These are phyloP conservation scores for Aspergillus ellipticus DNA, from an alignment of 495 filamentous ascomycete species.

Conservation along the genomic window DNA sequence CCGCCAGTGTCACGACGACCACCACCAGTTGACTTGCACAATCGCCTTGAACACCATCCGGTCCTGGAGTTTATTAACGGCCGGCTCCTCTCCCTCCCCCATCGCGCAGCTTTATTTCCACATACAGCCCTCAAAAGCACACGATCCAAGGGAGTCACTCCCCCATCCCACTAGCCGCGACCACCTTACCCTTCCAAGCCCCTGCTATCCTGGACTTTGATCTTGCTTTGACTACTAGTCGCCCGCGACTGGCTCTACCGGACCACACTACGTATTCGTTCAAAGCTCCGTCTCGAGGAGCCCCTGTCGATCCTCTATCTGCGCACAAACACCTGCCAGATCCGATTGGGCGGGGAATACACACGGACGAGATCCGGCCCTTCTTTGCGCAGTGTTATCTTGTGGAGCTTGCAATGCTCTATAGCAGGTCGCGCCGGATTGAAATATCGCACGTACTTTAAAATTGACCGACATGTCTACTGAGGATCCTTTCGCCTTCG, in stretches of 20 bases:
- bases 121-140: not conserved
- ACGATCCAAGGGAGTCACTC: not conserved
- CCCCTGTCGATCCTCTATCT: slow-evolving; percentile 24
- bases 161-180: not conserved
- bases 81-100: slow-evolving; percentile 9
- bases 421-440: slow-evolving; percentile 9
- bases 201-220: not conserved
- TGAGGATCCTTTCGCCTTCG: slow-evolving; percentile 38
- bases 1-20: not conserved
- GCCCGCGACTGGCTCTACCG: not conserved
- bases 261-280: not conserved
- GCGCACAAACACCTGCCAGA: slow-evolving; percentile 4
- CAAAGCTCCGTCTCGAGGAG: slow-evolving; percentile 2
- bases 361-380: not conserved
- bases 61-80: slow-evolving; percentile 11
- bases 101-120: slow-evolving; percentile 1
- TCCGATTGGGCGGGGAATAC: slow-evolving; percentile 5
- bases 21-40: slow-evolving; percentile 5
- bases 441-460: slow-evolving; percentile 8
- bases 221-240: not conserved
- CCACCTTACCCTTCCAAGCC: not conserved
- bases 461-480: slow-evolving; percentile 32
- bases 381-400: slow-evolving; percentile 3
- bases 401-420: slow-evolving; percentile 16
- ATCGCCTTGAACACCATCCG: slow-evolving; percentile 8